phyloP scores from a whole-genome alignment of 2,329 filamentous ascomycete species.

The Aspergillus novoparasiticus region DNA sequence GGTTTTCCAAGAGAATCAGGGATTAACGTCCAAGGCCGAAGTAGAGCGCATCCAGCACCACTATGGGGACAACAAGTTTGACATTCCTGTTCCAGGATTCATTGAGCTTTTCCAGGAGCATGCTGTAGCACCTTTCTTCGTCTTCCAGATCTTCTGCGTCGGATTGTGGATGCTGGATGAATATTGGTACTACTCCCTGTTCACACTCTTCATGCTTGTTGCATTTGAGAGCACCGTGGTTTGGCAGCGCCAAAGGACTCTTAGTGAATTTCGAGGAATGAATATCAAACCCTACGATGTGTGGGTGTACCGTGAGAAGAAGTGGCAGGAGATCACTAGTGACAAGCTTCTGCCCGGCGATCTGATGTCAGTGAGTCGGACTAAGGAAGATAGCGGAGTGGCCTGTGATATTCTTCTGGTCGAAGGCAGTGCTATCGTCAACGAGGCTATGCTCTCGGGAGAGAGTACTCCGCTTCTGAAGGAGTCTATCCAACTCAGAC shows the following conservation, averaged over 20 bases:
- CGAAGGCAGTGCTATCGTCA: slow-evolving; percentile 94
- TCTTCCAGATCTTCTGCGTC: slow-evolving; percentile 98
- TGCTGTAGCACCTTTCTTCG: slow-evolving; percentile 97
- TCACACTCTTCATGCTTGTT: slow-evolving; percentile 98
- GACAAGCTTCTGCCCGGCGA: slow-evolving; percentile 93
- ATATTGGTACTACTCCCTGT: slow-evolving; percentile 99
- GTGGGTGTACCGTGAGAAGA: slow-evolving; percentile 83
- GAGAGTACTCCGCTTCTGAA: slow-evolving; percentile 97
- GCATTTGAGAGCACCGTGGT: slow-evolving; percentile 98
- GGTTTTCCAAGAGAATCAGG: slow-evolving; percentile 77
- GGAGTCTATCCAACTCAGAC: slow-evolving; percentile 90
- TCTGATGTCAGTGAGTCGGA: slow-evolving; percentile 85
- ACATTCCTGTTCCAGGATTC: slow-evolving; percentile 96
- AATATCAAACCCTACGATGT: slow-evolving; percentile 98
- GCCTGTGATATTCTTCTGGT: slow-evolving; percentile 96
- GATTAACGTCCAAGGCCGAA: slow-evolving; percentile 73
- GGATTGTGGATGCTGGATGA: slow-evolving; percentile 98
- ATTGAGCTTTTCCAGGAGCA: slow-evolving; percentile 97
- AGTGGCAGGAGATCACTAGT: slow-evolving; percentile 86
- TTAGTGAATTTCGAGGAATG: slow-evolving; percentile 98
- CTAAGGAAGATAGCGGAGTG: slow-evolving; percentile 95
- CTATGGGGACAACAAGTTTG: slow-evolving; percentile 94
- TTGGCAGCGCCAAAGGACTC: slow-evolving; percentile 94
- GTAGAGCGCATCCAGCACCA: slow-evolving; percentile 81
- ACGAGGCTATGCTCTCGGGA: slow-evolving; percentile 98